Percentiles rank a stretch among this genome's conserved stretches.
Conservation (phyloP, 495 filamentous ascomycete genomes). For the Tuber indicum region DNA sequence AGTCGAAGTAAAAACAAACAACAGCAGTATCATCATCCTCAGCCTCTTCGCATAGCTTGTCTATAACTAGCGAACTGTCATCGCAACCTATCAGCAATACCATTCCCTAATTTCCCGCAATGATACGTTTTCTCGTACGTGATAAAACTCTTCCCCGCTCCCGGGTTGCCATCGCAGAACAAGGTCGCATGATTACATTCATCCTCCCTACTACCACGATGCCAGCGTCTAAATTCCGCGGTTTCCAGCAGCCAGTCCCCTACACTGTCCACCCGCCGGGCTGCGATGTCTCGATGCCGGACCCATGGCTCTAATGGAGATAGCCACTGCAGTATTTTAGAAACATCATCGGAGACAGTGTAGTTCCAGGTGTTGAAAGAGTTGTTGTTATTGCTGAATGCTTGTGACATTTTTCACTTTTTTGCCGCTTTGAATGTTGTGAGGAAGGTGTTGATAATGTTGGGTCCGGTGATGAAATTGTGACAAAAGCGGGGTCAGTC, state of each 20-base stretch:
- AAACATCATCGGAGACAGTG: too few species aligned
- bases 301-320: not conserved
- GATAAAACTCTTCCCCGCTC: not conserved
- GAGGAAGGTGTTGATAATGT: too few species aligned
- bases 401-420: too few species aligned
- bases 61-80: too few species aligned
- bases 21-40: too few species aligned
- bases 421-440: too few species aligned
- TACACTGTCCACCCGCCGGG: not conserved
- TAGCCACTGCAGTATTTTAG: not conserved
- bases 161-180: not conserved
- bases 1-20: too few species aligned
- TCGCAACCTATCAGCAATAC: not conserved
- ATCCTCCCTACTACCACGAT: not conserved
- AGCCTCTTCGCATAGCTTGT: too few species aligned
- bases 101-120: not conserved
- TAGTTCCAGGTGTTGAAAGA: too few species aligned
- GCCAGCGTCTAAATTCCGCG: not conserved
- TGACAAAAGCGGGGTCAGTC: too few species aligned
- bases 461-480: too few species aligned
- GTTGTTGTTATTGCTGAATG: too few species aligned
- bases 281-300: not conserved
- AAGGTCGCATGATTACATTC: not conserved
- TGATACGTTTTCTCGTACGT: not conserved
- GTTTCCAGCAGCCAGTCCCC: not conserved